Percentiles rank a stretch among this genome's conserved stretches.
These are phyloP conservation scores for Acanthamoeba castellanii DNA, from an alignment of 208 protist species.

Conservation along the genomic window DNA sequence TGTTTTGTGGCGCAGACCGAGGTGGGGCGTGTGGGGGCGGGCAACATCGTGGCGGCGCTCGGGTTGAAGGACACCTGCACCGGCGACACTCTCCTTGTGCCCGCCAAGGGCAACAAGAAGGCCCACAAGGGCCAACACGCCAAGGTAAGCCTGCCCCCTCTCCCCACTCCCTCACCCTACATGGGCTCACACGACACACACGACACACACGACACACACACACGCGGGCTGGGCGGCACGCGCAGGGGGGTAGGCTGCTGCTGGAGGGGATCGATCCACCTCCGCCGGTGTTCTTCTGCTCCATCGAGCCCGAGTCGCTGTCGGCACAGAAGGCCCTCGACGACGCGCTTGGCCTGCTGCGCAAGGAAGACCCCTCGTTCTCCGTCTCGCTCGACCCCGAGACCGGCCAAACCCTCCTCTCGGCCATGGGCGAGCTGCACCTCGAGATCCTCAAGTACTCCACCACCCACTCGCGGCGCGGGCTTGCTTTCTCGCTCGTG, in stretches of 20 bases:
- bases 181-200: no score
- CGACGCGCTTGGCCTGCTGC: slow-evolving; percentile 49
- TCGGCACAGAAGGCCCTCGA: slow-evolving; percentile 70
- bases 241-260: background rate
- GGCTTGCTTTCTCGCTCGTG: background rate
- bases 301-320: slow-evolving; percentile 76
- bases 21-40: slow-evolving; percentile 38
- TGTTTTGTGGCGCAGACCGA: background rate
- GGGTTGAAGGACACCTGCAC: slow-evolving; percentile 77
- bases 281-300: slow-evolving; percentile 81
- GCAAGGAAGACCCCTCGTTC: slow-evolving; percentile 81
- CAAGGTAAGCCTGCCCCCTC: background rate
- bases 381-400: slow-evolving; percentile 51
- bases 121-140: background rate
- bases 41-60: slow-evolving; percentile 78
- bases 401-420: slow-evolving; percentile 55
- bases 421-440: slow-evolving; percentile 83
- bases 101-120: background rate
- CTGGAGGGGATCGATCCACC: slow-evolving; percentile 74
- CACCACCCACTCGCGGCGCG: no score
- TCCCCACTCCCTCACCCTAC: background rate
- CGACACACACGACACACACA: no score
- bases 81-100: slow-evolving; percentile 79
- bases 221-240: background rate
- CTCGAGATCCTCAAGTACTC: slow-evolving; percentile 79